phyloP scores from a whole-genome alignment of 75 land plant species.

The Picea glauca region DNA sequence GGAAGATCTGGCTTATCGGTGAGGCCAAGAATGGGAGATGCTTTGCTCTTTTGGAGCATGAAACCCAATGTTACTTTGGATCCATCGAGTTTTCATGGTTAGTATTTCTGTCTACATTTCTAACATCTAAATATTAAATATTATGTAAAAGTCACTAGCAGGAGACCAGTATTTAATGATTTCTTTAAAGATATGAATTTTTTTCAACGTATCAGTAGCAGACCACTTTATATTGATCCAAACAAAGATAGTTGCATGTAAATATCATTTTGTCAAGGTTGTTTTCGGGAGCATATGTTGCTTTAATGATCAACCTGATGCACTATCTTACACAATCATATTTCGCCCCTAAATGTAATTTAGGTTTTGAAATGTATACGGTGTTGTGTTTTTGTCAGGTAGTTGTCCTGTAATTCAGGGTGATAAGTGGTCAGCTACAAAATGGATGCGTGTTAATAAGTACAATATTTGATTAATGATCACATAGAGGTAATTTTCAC shows the following conservation, averaged over 20 bases:
- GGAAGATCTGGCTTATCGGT: conserved; percentile 54
- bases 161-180: background rate
- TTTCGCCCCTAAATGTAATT: background rate
- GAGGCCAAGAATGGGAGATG: conserved; percentile 60
- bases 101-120: conserved; percentile 8
- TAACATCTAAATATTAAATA: background rate
- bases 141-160: background rate
- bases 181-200: background rate
- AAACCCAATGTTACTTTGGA: conserved; percentile 36
- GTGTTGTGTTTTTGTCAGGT: conserved; percentile 23
- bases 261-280: too few species aligned
- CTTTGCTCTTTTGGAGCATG: conserved; percentile 74
- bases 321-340: background rate
- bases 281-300: background rate
- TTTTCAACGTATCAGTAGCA: background rate
- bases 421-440: conserved; percentile 91
- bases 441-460: conserved; percentile 76
- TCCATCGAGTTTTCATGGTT: conserved; percentile 7
- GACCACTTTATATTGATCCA: background rate
- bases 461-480: conserved; percentile 37
- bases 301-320: background rate
- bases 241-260: too few species aligned
- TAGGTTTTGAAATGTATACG: background rate
- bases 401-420: conserved; percentile 88
- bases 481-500: conserved; percentile 1